These are phyloP conservation scores for Dactylellina cionopaga DNA, from an alignment of 2,329 filamentous ascomycete genomes.

Conservation along the genomic window DNA sequence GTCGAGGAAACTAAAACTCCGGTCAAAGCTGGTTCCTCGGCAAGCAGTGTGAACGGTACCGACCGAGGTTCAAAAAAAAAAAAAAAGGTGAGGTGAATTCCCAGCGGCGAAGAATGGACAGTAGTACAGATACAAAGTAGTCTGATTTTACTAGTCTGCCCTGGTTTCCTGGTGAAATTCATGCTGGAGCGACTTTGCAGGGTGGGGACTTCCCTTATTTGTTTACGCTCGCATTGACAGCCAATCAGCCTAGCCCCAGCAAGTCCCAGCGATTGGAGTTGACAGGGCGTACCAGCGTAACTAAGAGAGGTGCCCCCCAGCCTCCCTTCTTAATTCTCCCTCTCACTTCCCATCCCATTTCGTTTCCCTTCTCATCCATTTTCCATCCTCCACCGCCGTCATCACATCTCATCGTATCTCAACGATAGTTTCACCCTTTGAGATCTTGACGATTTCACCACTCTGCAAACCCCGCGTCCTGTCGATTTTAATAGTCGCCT, in stretches of 20 bases:
- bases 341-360: constrained; percentile 18
- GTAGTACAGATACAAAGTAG: no score
- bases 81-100: no score
- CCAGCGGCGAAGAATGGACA: not conserved
- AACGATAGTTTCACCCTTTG: constrained; percentile 4
- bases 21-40: not conserved
- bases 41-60: constrained; percentile 31
- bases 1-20: no score
- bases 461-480: constrained; percentile 8
- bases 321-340: constrained; percentile 40
- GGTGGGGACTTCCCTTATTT: constrained; percentile 41
- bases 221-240: constrained; percentile 47
- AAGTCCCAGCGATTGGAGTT: not conserved
- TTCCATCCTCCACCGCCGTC: constrained; percentile 39
- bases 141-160: no score
- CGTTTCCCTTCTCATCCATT: constrained; percentile 44
- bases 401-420: constrained; percentile 41
- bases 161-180: constrained; percentile 10
- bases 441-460: constrained; percentile 33
- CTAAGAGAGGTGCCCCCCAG: constrained; percentile 9
- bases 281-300: not conserved
- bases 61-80: constrained; percentile 53
- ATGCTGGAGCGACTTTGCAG: not conserved
- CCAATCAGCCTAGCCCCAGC: constrained; percentile 33
- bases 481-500: constrained; percentile 35